Evolutionary conservation across 1,284 basidiomycete genomes (phyloP), one percentile per base, ranked within the genome.

Genomic region (Exobasidium rhododendri): DNA sequence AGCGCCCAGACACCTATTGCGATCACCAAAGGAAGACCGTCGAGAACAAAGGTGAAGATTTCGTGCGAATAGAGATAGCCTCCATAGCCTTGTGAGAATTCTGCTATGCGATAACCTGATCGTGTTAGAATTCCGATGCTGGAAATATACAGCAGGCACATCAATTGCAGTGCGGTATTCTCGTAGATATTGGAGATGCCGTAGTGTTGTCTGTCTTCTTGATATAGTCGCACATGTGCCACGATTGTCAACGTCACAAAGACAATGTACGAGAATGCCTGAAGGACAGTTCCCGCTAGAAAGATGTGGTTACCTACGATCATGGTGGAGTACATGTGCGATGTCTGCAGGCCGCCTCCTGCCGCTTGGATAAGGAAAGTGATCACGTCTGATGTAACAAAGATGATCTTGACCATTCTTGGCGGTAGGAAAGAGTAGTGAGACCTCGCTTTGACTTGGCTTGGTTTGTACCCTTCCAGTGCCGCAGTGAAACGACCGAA

Each of bases 341-440:
- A 51, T 13, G 70, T 60, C 56, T 72, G 70, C 20, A 70, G 11
- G 7, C 66, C 68, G 30, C 70, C 70, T 28, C 68, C 70, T 1
- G 52, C 61, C n/a, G 51, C 30, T 51, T 62, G 60, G 14, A 62
- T 49, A 28, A 57, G 50, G 40, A 62, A 75, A 11, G 71, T 71
- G 20, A 67, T 28, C 7, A 77, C 69, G 53, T 77, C 75, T 31
- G 45, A 50, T 35, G 65, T 62, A 22, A 75, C 68, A 47, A 77
- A 75, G 45, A 77, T 56, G 35, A 58, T 52, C 13, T 62, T 59
- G 50, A 67, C 62, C 43, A 61, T 55, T 14, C 51, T 51, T 14
- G 69, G 63, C 5, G 58, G 67, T 11, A 71, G 32, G 17, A 64
- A 59, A 2, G 58, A 61, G 17, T 51, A 58, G 11, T 30, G 5